Conservation (phyloP, 2,329 filamentous ascomycete genomes). For the Onygenales sp. region DNA sequence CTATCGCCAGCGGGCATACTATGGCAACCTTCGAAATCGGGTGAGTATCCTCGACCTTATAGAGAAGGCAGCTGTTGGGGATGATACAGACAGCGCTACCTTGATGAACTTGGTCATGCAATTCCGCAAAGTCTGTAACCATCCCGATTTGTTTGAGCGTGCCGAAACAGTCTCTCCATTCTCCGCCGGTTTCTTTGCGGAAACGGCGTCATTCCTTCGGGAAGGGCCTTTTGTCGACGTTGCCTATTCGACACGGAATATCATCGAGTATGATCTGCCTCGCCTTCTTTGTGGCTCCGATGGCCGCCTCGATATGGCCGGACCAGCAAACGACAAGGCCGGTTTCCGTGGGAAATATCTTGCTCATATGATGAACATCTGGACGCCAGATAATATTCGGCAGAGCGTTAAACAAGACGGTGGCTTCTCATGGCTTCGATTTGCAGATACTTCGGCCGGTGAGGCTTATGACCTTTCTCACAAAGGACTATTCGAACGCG, state of each 20-base stretch:
- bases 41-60: slow-evolving; percentile 98
- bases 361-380: slow-evolving; percentile 79
- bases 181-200: slow-evolving; percentile 76
- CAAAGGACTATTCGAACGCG: slow-evolving; percentile 63
- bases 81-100: slow-evolving; percentile 89
- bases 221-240: slow-evolving; percentile 74
- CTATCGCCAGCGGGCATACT: slow-evolving; percentile 89
- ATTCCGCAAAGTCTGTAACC: slow-evolving; percentile 98
- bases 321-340: slow-evolving; percentile 61
- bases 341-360: slow-evolving; percentile 75
- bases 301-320: slow-evolving; percentile 65
- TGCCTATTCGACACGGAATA: slow-evolving; percentile 75
- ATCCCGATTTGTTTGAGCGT: slow-evolving; percentile 92
- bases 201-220: slow-evolving; percentile 89
- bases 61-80: slow-evolving; percentile 88
- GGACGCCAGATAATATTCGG: slow-evolving; percentile 68
- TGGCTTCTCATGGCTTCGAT: slow-evolving; percentile 82
- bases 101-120: slow-evolving; percentile 99
- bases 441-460: slow-evolving; percentile 64
- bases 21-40: slow-evolving; percentile 84
- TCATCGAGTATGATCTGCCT: slow-evolving; percentile 78
- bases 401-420: slow-evolving; percentile 48
- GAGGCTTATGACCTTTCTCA: slow-evolving; percentile 65
- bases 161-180: slow-evolving; percentile 84
- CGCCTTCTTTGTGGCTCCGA: slow-evolving; percentile 71